Evolutionary conservation across 225 moss, liverwort and hornwort species (phyloP).

Genomic region (Climacium dendroides): DNA sequence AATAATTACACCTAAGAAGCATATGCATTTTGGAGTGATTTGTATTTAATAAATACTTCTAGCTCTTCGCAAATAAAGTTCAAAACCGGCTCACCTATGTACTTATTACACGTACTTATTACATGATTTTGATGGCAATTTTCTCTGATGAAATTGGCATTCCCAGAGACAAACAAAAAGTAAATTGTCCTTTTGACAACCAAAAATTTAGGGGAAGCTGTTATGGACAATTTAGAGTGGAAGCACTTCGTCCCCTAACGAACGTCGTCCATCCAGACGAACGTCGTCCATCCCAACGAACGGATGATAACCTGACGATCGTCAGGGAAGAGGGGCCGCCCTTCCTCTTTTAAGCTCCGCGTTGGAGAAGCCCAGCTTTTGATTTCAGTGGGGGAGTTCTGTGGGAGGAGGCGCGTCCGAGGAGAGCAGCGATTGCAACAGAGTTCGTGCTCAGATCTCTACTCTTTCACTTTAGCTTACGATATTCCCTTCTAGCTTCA

Average conservation of each 20-base stretch:
- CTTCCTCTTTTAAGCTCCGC: neutral
- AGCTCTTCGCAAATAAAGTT: no score
- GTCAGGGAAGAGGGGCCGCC: neutral
- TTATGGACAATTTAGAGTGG: no score
- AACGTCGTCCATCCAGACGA: neutral
- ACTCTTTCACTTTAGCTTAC: no score
- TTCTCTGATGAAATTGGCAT: fast-evolving
- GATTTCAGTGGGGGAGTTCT: neutral
- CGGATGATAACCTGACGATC: neutral
- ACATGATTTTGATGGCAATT: fast-evolving
- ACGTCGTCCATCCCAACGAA: neutral
- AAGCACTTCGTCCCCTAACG: neutral
- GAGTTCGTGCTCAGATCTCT: neutral
- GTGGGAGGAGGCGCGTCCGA: neutral
- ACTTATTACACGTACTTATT: no score
- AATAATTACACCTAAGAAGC: no score
- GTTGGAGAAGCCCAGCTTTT: neutral
- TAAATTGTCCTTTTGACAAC: neutral
- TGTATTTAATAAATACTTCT: neutral
- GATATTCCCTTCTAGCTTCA: neutral
- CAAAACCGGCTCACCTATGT: no score
- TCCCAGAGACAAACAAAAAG: neutral
- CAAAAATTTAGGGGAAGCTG: neutral
- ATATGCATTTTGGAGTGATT: no score
- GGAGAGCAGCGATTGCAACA: neutral